Evolutionary conservation across 768 basidiomycete species (phyloP).

Genomic region (Tephrocybe sp.): DNA sequence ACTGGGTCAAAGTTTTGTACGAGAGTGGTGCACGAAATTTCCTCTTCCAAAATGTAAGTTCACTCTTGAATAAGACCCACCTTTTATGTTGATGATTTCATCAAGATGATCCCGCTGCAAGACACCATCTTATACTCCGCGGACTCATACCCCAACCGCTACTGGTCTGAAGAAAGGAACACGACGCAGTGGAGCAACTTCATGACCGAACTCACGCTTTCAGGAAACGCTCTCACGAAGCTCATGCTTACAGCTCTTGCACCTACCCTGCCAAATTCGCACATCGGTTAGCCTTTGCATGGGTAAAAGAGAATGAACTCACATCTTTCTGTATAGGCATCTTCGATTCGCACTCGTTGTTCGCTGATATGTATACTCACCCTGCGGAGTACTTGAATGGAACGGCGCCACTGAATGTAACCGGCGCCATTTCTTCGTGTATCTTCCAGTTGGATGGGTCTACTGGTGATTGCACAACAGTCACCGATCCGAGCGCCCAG

Average conservation of each 20-base stretch:
- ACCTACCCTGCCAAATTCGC: conserved; percentile 48
- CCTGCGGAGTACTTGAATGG: conserved; percentile 61
- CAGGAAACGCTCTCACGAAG: conserved; percentile 52
- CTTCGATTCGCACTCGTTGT: conserved; percentile 63
- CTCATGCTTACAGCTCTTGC: conserved; percentile 51
- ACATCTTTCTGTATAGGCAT: conserved; percentile 34
- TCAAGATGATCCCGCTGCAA: conserved; percentile 59
- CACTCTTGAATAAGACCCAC: too few relatives aligned
- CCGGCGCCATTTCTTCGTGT: conserved; percentile 50
- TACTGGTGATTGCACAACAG: conserved; percentile 32
- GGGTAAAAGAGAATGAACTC: not conserved
- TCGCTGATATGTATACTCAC: conserved; percentile 54
- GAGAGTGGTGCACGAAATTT: conserved; percentile 63
- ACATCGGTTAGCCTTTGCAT: conserved; percentile 45
- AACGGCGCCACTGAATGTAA: conserved; percentile 60
- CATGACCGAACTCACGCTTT: conserved; percentile 51
- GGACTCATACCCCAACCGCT: conserved; percentile 47
- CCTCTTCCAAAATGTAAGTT: conserved; percentile 64
- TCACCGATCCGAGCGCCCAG: conserved; percentile 23
- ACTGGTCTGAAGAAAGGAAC: conserved; percentile 51
- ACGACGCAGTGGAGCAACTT: conserved; percentile 57
- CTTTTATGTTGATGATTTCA: too few relatives aligned
- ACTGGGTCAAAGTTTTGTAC: conserved; percentile 60
- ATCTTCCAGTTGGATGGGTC: conserved; percentile 36
- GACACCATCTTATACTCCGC: conserved; percentile 45